phyloP scores from a whole-genome alignment of 148 eudicot genomes.

The Pouteria glomerata region DNA sequence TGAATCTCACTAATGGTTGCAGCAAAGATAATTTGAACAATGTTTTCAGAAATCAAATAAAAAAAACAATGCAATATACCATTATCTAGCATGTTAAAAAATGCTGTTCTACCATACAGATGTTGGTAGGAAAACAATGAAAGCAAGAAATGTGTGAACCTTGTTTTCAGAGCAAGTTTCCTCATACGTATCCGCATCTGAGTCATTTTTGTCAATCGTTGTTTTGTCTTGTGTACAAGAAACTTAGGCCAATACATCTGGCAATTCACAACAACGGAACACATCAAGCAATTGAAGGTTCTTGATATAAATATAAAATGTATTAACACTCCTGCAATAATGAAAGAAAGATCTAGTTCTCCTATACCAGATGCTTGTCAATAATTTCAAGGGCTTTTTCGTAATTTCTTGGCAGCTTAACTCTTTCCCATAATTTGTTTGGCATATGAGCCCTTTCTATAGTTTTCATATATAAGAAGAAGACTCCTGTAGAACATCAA shows the following conservation, averaged over 20 bases:
- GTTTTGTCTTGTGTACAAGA: slow-evolving; percentile 88
- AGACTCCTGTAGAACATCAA: slow-evolving; percentile 56
- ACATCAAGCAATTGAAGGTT: not conserved
- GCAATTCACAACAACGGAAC: not conserved
- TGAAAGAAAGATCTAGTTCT: slow-evolving; percentile 3
- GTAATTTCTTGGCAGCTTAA: slow-evolving; percentile 84
- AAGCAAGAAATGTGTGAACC: slow-evolving; percentile 27
- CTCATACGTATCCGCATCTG: slow-evolving; percentile 96
- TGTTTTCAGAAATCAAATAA: not conserved
- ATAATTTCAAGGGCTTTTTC: slow-evolving; percentile 76
- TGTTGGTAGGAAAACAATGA: not conserved
- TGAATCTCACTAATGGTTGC: too few relatives aligned
- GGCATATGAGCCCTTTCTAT: slow-evolving; percentile 99
- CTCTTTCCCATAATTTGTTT: slow-evolving; percentile 91
- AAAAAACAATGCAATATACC: not conserved
- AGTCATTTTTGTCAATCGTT: slow-evolving; percentile 92
- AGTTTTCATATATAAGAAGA: slow-evolving; percentile 90
- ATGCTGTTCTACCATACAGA: not conserved
- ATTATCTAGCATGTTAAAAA: not conserved
- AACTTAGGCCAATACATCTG: slow-evolving; percentile 96
- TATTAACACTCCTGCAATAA: not conserved
- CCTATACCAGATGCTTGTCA: slow-evolving; percentile 82
- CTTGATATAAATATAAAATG: not conserved
- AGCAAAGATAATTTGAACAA: not conserved
- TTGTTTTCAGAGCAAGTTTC: slow-evolving; percentile 87